Base-by-base conservation (phyloP, 805 yeast genomes). In the Ogataea methanolica region DNA sequence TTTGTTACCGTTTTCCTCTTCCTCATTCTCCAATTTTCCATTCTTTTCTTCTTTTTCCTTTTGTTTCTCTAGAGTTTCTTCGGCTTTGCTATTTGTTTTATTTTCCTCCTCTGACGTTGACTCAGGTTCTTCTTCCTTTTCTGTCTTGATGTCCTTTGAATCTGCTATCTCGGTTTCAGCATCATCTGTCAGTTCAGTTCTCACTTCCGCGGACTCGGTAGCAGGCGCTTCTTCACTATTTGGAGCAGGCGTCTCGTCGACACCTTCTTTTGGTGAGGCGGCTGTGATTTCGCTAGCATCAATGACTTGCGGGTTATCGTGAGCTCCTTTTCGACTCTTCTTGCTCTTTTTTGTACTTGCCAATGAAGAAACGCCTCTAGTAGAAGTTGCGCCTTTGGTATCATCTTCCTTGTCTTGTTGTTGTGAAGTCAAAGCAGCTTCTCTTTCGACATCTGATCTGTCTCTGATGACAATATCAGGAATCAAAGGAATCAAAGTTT, bases 391-490 rank as follows among this genome's bases (percentile, higher is more conserved):
- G 15, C 61, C 65, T 35, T 50, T 50, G 21, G 34, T 34, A 6
- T 48, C 50, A 8, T 48, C 57, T 15, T 65, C 68, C 21, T 70
- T 71, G 33, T 70, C 74, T 42, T 64, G 70, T 43, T 65, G 73
- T 31, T 60, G 65, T 5, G 70, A 72, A 42, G 60, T 47, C 31
- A 65, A 70, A 21, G 75, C 78, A 26, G 83, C 80, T 56, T 84
- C 91, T 52, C 71, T 74, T 54, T 86, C 94, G 7, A 84, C 78
- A 44, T 86, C 94, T 0, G 83, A 71, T 42, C 92, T 67, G 58
- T 79, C 89, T 55, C 90, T 74, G 5, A 94, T 77, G 0, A 79
- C 75, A 45, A 94, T 88, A 58, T 94, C 95, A 0, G 99, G 99
- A 36, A 94, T 92, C 51, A 88, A 70, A 0, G 96, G 96, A 6